Conservation (phyloP, 1,284 basidiomycete genomes). For the Apiotrichum mycotoxinovorans region DNA sequence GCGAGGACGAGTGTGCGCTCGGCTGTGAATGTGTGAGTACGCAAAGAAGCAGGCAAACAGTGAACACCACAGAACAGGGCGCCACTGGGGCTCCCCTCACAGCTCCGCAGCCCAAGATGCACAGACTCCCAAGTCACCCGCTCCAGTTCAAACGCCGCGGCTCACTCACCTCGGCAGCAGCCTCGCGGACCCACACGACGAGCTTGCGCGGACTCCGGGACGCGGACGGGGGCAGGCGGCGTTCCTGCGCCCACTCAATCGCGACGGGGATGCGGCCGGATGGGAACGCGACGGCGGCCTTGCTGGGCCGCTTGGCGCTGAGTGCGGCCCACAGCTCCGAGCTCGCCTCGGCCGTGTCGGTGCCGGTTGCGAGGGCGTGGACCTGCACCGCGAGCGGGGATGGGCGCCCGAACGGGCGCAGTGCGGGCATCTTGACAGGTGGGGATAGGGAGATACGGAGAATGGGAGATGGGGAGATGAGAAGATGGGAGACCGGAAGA, state of each 20-base stretch:
- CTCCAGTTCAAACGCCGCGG: no score
- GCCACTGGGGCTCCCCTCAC: no score
- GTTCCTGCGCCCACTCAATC: conserved; percentile 15
- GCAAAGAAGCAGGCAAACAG: no score
- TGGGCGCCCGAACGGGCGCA: conserved; percentile 19
- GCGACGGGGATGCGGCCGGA: conserved; percentile 12
- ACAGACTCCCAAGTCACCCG: no score
- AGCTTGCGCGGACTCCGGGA: conserved; percentile 12
- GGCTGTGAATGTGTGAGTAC: background rate
- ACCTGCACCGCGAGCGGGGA: conserved; percentile 14
- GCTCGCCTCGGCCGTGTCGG: conserved; percentile 14
- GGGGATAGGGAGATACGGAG: background rate
- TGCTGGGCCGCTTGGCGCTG: background rate
- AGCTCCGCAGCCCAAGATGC: no score
- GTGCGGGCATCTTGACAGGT: conserved; percentile 6
- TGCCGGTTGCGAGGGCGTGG: conserved; percentile 8
- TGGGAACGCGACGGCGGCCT: background rate
- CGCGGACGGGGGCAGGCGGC: conserved; percentile 7
- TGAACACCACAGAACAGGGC: no score
- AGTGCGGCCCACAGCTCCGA: conserved; percentile 17
- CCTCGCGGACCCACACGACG: conserved; percentile 15
- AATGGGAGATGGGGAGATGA: background rate
- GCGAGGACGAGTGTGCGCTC: background rate
- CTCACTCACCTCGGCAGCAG: conserved; percentile 11
- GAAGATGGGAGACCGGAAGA: no score